Evolutionary conservation across 2,329 filamentous ascomycete species (phyloP), one percentile per base, ranked within the genome.

Genomic region (Sporothrix schenckii): DNA sequence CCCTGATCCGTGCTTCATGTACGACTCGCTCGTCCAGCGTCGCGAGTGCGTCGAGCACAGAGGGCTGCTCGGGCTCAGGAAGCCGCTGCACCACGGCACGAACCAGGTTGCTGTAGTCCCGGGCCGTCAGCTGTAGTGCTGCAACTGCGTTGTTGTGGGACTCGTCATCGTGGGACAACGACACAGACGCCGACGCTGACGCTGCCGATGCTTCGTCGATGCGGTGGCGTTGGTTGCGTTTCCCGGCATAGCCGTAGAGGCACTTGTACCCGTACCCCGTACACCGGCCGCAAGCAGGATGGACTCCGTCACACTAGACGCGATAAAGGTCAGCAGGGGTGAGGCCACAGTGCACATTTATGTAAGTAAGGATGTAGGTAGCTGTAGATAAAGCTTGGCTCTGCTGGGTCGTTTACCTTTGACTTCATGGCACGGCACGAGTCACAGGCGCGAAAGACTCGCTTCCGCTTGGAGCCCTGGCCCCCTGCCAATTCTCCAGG

Each of bases 341-440:
- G 41, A 9, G 34, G 5, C 34, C 34, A 34, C 34, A 34, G 5
- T 34, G 30, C 34, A 9, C 34, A 7, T 1, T 34, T 34, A 34
- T 34, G 34, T 44, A 44, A 44, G 41, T 44, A 14, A 44, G 41
- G 27, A 3, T 30, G 27, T 3, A 13, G 14, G 14, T 4, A 14
- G 27, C 27, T 30, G 27, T 30, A 13, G 14, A 16, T 0, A 14
- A 13, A 10, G 41, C 11, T 13, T 16, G 41, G 41, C 11, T 16
- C 11, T 16, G 41, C 14, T 3, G 11, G 41, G 9, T 1, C 3
- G 41, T 4, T 44, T 16, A 74, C 75, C 73, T 77, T 77, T 69
- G 75, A 72, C 60, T 77, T 77, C 73, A 75, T 76, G 16, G 70
- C 30, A 11, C 75, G 73, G 69, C 76, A 76, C 24, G 72, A 74